Evolutionary conservation across 2,329 filamentous ascomycete genomes (phyloP).

Genomic region (Plenodomus tracheiphilus): DNA sequence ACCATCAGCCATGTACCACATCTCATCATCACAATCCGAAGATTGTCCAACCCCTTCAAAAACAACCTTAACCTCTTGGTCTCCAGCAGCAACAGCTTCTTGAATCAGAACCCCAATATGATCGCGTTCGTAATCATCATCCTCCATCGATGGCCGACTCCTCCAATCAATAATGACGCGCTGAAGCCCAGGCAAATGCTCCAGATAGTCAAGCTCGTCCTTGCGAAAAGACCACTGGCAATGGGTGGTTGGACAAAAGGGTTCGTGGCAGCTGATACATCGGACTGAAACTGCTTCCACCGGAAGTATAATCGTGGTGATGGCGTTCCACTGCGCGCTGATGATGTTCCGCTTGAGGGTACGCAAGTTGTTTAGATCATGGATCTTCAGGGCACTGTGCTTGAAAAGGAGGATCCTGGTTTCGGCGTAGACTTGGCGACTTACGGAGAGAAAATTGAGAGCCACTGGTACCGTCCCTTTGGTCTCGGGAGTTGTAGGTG

Average conservation of each 20-base stretch:
- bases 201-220: not conserved
- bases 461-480: not conserved
- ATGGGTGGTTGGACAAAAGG: not conserved
- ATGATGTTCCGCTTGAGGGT: not conserved
- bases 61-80: not conserved
- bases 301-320: not conserved
- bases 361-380: too few species aligned
- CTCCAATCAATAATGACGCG: not conserved
- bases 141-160: too few species aligned
- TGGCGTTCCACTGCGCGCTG: not conserved
- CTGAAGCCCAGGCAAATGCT: not conserved
- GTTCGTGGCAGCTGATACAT: not conserved
- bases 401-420: not conserved
- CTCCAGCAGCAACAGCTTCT: too few species aligned
- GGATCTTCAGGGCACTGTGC: not conserved
- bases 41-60: too few species aligned
- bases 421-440: not conserved
- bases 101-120: too few species aligned
- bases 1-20: too few species aligned
- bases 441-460: not conserved
- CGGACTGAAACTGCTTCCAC: not conserved
- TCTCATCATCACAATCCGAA: too few species aligned
- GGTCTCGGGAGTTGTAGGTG: not conserved
- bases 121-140: too few species aligned
- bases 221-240: not conserved